A percentile compares a stretch with the other conserved stretches of the same genome.
Evolutionary conservation across 2,329 filamentous ascomycete genomes (phyloP).

Genomic region (Ophiostoma montium): DNA sequence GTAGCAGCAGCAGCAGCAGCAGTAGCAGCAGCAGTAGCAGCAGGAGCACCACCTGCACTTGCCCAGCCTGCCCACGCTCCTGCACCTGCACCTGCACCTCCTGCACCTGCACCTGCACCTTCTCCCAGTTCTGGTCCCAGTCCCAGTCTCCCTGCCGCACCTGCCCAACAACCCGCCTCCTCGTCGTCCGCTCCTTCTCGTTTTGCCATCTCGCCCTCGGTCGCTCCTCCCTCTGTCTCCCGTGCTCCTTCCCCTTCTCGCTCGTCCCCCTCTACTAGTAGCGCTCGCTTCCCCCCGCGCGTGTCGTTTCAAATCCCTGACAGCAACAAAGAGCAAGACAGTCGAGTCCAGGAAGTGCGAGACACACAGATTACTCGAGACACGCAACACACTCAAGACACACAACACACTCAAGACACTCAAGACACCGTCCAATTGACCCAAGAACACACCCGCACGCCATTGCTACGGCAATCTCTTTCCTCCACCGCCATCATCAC

Average conservation of each 20-base stretch:
- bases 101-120: no score
- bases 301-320: slow-evolving; percentile 8
- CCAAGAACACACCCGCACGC: neutral
- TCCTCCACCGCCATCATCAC: slow-evolving; percentile 6
- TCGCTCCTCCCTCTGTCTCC: neutral
- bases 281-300: neutral
- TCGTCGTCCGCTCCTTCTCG: neutral
- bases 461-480: neutral
- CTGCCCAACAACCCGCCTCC: no score
- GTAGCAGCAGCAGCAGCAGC: neutral
- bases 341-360: neutral
- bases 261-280: neutral
- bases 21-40: neutral
- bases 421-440: neutral
- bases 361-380: neutral
- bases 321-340: slow-evolving; percentile 1
- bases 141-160: no score
- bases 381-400: neutral
- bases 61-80: no score
- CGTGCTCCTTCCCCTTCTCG: neutral
- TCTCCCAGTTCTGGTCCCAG: no score
- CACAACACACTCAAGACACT: neutral
- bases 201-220: no score
- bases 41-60: no score
- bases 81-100: no score